These are phyloP conservation scores for Ceratocystis colombiana DNA, from an alignment of 2,329 filamentous ascomycete species.

Conservation along the genomic window DNA sequence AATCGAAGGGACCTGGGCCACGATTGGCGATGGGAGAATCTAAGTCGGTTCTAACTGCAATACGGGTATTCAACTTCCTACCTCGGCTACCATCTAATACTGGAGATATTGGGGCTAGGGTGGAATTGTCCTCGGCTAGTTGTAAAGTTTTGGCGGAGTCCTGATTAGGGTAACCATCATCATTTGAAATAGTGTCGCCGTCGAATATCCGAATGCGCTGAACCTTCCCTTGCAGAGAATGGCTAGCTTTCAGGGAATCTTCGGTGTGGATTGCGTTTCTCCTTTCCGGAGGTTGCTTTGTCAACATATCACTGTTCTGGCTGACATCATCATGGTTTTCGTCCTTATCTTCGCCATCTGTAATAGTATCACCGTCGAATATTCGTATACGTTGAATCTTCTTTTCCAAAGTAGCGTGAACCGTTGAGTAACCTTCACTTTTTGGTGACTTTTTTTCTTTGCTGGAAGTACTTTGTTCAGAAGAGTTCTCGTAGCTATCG, in stretches of 20 bases:
- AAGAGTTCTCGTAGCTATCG: background rate
- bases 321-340: too few relatives aligned
- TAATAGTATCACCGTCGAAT: slow-evolving; percentile 6
- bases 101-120: background rate
- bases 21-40: background rate
- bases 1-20: background rate
- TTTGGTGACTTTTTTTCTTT: background rate
- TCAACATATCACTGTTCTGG: too few relatives aligned
- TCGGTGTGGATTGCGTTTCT: too few relatives aligned
- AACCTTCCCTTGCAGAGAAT: background rate
- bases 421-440: background rate
- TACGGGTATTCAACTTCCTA: background rate
- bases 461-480: background rate
- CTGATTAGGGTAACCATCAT: background rate
- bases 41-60: slow-evolving; percentile 21
- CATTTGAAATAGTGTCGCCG: slow-evolving; percentile 1
- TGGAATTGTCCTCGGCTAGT: background rate
- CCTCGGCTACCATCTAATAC: slow-evolving; percentile 9
- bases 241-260: too few relatives aligned
- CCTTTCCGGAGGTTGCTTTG: too few relatives aligned
- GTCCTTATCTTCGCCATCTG: background rate
- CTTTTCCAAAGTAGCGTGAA: background rate
- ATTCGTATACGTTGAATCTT: background rate
- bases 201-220: background rate
- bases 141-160: background rate